Conservation (phyloP, 768 basidiomycete genomes). For the Suillus americanus region DNA sequence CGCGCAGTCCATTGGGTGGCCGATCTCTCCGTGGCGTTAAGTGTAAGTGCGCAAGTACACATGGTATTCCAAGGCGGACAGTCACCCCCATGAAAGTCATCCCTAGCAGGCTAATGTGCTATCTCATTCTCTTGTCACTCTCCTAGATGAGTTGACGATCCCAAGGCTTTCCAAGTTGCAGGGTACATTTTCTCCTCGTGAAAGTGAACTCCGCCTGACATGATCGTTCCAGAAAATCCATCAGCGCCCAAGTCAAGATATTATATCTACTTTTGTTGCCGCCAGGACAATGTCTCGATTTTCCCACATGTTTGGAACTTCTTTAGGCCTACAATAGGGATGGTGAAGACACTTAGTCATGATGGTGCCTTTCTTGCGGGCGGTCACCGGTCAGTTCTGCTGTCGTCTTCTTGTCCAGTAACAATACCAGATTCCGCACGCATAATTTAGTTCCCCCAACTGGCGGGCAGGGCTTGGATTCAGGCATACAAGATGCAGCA, state of each 20-base stretch:
- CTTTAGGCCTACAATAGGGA: background rate
- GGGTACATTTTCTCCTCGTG: background rate
- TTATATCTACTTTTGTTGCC: background rate
- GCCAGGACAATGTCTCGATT: background rate
- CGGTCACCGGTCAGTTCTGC: background rate
- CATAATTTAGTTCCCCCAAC: background rate
- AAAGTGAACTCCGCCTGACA: background rate
- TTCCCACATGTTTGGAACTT: background rate
- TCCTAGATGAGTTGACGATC: background rate
- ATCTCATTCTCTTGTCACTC: background rate
- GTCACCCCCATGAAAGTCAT: too few relatives aligned
- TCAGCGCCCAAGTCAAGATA: background rate
- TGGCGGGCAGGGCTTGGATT: background rate
- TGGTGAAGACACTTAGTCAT: background rate
- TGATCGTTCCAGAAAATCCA: background rate
- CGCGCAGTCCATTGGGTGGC: too few relatives aligned
- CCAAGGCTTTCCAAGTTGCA: background rate
- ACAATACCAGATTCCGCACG: background rate
- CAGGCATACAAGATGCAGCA: too few relatives aligned
- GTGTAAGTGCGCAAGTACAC: background rate
- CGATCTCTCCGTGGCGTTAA: background rate
- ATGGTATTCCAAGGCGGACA: too few relatives aligned
- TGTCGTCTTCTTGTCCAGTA: background rate
- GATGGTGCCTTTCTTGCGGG: background rate
- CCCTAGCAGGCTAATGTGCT: background rate